Evolutionary conservation across 2,329 filamentous ascomycete genomes (phyloP).

Genomic region (Alternaria panax): DNA sequence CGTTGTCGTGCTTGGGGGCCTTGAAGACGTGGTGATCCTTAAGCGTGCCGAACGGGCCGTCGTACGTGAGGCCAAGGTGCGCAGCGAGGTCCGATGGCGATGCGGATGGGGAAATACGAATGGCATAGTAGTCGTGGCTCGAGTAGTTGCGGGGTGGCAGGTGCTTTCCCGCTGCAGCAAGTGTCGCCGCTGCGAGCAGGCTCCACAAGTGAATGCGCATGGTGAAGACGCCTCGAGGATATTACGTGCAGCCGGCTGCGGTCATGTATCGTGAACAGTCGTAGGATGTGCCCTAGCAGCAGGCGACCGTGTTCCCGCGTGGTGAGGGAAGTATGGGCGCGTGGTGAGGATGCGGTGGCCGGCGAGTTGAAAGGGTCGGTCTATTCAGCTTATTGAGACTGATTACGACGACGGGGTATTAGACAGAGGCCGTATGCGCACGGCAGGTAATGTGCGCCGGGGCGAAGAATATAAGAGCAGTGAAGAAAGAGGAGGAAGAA

Average conservation of each 20-base stretch:
- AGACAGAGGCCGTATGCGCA: not conserved
- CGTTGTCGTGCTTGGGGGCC: slow-evolving; percentile 65
- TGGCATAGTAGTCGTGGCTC: slow-evolving; percentile 88
- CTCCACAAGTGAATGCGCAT: slow-evolving; percentile 56
- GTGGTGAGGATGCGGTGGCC: slow-evolving; percentile 19
- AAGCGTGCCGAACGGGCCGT: slow-evolving; percentile 81
- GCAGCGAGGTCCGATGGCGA: slow-evolving; percentile 74
- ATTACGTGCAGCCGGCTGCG: slow-evolving; percentile 23
- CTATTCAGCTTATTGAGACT: slow-evolving; percentile 25
- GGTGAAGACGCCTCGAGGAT: slow-evolving; percentile 16
- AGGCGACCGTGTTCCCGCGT: not conserved
- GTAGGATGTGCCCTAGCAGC: not conserved
- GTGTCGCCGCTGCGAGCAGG: slow-evolving; percentile 46
- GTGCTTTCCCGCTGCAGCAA: slow-evolving; percentile 39
- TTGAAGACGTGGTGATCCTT: slow-evolving; percentile 86
- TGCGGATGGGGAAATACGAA: slow-evolving; percentile 75
- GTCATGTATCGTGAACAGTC: slow-evolving; percentile 20
- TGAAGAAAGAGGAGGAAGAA: slow-evolving; percentile 1
- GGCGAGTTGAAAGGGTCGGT: slow-evolving; percentile 13
- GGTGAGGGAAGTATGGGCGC: not conserved
- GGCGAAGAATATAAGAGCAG: slow-evolving; percentile 3
- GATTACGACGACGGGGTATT: slow-evolving; percentile 11
- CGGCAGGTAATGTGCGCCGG: not conserved
- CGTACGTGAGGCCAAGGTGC: slow-evolving; percentile 77
- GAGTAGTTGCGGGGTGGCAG: slow-evolving; percentile 74